phyloP scores from a whole-genome alignment of 2,329 filamentous ascomycete genomes.

The Stachybotrys chartarum region DNA sequence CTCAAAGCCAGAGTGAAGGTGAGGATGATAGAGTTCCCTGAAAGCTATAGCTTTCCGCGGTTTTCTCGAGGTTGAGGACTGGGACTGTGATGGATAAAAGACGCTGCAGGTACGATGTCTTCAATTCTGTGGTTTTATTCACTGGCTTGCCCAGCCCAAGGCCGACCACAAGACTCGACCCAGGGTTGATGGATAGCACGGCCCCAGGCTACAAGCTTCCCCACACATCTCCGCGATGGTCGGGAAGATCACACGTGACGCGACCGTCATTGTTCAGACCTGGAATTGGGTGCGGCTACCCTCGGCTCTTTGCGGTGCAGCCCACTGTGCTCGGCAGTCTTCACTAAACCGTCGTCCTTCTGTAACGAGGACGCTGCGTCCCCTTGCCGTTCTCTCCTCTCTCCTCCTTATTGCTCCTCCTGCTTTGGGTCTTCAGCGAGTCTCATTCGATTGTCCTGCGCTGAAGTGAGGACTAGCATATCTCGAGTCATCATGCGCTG shows the following conservation, averaged over 20 bases:
- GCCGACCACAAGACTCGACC: not conserved
- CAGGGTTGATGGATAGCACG: too few species aligned
- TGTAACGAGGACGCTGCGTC: not conserved
- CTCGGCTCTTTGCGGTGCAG: not conserved
- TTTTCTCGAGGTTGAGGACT: too few species aligned
- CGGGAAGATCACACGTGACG: not conserved
- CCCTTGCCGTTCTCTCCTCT: not conserved
- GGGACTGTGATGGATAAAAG: too few species aligned
- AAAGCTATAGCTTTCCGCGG: not conserved
- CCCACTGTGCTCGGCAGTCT: not conserved
- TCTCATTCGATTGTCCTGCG: too few species aligned
- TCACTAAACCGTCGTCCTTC: not conserved
- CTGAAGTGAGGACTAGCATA: not conserved
- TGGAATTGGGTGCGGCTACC: not conserved
- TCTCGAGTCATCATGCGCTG: constrained; percentile 40
- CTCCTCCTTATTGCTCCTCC: not conserved
- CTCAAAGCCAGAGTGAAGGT: not conserved
- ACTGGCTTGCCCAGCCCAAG: too few species aligned
- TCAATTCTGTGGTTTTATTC: too few species aligned
- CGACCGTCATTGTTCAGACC: not conserved
- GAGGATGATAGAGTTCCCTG: not conserved
- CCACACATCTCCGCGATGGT: not conserved
- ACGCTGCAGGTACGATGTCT: too few species aligned
- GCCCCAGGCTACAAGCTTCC: not conserved
- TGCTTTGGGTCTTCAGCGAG: too few species aligned